Evolutionary conservation across 2,329 filamentous ascomycete genomes (phyloP).

Genomic region (Emmonsiellopsis sp.): DNA sequence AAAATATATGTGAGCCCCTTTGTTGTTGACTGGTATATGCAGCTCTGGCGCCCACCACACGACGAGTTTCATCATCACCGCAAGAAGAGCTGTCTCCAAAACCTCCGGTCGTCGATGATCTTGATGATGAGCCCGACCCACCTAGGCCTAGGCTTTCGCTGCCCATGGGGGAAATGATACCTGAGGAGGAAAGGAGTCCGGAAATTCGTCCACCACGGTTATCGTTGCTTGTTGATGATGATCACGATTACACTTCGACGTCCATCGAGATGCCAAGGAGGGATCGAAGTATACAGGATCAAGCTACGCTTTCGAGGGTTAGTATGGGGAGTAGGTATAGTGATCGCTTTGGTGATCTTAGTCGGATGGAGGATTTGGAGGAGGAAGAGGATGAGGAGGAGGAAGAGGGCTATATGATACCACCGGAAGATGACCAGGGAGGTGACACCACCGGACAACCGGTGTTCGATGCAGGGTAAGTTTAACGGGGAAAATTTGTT

Average conservation of each 20-base stretch:
- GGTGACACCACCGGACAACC: conserved; percentile 27
- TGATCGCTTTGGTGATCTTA: conserved; percentile 42
- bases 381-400: conserved; percentile 32
- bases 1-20: neutral
- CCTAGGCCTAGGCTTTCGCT: conserved; percentile 33
- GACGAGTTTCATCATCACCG: conserved; percentile 39
- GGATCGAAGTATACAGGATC: conserved; percentile 29
- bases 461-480: conserved; percentile 31
- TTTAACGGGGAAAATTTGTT: neutral
- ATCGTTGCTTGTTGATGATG: conserved; percentile 36
- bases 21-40: neutral
- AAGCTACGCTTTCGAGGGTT: conserved; percentile 30
- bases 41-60: conserved; percentile 43
- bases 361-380: conserved; percentile 34
- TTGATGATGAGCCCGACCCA: conserved; percentile 39
- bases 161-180: conserved; percentile 34
- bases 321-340: conserved; percentile 37
- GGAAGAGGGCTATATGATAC: conserved; percentile 21
- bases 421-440: conserved; percentile 12
- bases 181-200: conserved; percentile 33
- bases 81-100: conserved; percentile 16
- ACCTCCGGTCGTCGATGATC: conserved; percentile 31
- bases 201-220: conserved; percentile 28
- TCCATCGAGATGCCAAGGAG: conserved; percentile 36
- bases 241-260: conserved; percentile 32